These are phyloP conservation scores for Coffea eugenioides DNA, from an alignment of 257 asterid genomes.

Conservation along the genomic window DNA sequence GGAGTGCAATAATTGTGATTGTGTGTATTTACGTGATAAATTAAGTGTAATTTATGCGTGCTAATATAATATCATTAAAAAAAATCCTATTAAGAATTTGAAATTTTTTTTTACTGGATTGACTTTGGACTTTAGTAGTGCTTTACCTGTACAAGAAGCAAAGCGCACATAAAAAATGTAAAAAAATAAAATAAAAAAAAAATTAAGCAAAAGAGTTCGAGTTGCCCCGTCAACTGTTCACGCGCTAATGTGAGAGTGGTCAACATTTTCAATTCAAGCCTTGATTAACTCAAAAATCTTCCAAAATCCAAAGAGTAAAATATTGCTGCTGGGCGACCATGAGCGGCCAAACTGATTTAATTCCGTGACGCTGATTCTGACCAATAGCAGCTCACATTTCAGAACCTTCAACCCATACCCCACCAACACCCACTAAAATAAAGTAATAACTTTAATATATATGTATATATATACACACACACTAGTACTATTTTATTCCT, in stretches of 20 bases:
- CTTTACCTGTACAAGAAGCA: slow-evolving; percentile 8
- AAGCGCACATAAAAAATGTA: not conserved
- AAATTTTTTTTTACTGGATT: not conserved
- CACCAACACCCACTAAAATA: not conserved
- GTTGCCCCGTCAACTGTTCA: not conserved
- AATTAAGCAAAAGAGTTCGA: not conserved
- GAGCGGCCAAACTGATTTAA: slow-evolving; percentile 26
- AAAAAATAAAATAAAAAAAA: not conserved
- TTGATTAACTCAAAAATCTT: not conserved
- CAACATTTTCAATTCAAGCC: not conserved
- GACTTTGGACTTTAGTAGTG: not conserved
- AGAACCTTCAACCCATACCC: slow-evolving; percentile 13
- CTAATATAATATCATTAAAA: too few relatives aligned
- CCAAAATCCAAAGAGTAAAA: not conserved
- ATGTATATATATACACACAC: too few relatives aligned
- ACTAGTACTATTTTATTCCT: not conserved
- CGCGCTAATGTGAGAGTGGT: slow-evolving; percentile 12
- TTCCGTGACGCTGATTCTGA: slow-evolving; percentile 29
- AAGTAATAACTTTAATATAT: too few relatives aligned
- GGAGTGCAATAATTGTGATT: too few relatives aligned
- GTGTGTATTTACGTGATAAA: too few relatives aligned
- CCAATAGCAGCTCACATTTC: slow-evolving; percentile 25
- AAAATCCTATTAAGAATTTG: too few relatives aligned
- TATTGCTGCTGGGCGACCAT: slow-evolving; percentile 15
- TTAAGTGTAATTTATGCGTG: too few relatives aligned